phyloP scores from a whole-genome alignment of 192 early-diverging fungal species.

The Ramicandelaber brevisporus region DNA sequence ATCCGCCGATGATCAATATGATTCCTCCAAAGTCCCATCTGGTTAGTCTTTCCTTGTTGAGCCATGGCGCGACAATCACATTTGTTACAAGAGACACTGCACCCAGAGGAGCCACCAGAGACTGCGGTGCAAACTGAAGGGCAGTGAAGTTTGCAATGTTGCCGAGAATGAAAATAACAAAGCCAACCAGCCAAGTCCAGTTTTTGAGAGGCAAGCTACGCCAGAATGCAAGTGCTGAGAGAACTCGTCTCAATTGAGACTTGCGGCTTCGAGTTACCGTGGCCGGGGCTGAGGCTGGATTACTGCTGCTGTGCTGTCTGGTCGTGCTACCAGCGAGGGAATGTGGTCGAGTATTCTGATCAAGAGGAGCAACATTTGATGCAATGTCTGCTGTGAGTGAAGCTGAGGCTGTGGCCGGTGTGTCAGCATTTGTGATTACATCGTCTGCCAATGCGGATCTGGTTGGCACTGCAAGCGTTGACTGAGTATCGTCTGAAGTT shows the following conservation, averaged over 20 bases:
- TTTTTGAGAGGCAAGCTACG: slow-evolving; percentile 8
- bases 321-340: too few relatives aligned
- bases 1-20: slow-evolving; percentile 45
- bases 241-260: too few relatives aligned
- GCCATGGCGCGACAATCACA: slow-evolving; percentile 44
- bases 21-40: slow-evolving; percentile 42
- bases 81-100: slow-evolving; percentile 57
- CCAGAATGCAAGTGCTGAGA: neutral
- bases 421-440: neutral
- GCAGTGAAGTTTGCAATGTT: slow-evolving; percentile 48
- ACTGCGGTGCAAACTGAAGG: slow-evolving; percentile 58
- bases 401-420: too few relatives aligned
- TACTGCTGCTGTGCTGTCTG: too few relatives aligned
- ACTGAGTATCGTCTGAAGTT: too few relatives aligned
- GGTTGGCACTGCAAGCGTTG: neutral
- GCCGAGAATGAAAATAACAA: slow-evolving; percentile 42
- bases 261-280: too few relatives aligned
- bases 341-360: too few relatives aligned
- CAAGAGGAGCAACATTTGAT: too few relatives aligned
- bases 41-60: slow-evolving; percentile 44
- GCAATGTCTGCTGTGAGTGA: too few relatives aligned
- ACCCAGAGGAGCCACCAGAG: slow-evolving; percentile 49
- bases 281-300: neutral
- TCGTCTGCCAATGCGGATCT: neutral
- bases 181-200: slow-evolving; percentile 29